Base-by-base conservation (phyloP, 148 eudicot species). In the Arbutus unedo region DNA sequence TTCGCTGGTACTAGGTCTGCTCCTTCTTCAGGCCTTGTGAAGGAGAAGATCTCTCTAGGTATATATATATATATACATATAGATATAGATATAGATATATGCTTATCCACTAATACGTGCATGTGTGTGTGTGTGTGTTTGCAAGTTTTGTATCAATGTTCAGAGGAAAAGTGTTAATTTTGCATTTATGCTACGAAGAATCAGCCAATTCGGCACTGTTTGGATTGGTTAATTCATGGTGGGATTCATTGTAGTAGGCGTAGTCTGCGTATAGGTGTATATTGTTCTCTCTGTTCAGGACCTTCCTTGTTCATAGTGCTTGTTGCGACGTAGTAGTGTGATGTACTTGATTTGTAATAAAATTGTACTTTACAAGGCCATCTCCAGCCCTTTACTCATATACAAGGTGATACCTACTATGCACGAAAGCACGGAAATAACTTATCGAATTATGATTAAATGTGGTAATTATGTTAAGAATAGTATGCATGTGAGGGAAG, bases 1-100 rank as follows among this genome's bases (percentile, higher is more conserved):
- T 85, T 8, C 15, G 87, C 19, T 0, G 80, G 81, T 18, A 13
- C 76, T 5, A 84, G 81, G 47, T 21, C 85, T 3, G 88, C 89
- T 49, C 83, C 93, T 43, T 76, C 93, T 50, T 66, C 89, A 21
- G 80, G 80, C 50, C 25, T 91, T 47, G 85, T 84, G 4, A 88
- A 89, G 90, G 98, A 94, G 86, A 94, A 96, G 87, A n/a, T n/a
- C n/a, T n/a, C n/a, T n/a, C n/a, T n/a, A n/a, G n/a, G n/a, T n/a
- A n/a, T n/a, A n/a, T n/a, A n/a, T n/a, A n/a, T n/a, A n/a, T n/a
- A n/a, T n/a, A n/a, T n/a, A n/a, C n/a, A n/a, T n/a, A n/a, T n/a
- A n/a, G n/a, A n/a, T n/a, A n/a, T n/a, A n/a, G n/a, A n/a, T n/a
- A n/a, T n/a, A n/a, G n/a, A n/a, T n/a, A n/a, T n/a, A n/a, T n/a